These are phyloP conservation scores for Aspergillus sp. DNA, from an alignment of 2,329 filamentous ascomycete genomes.

Conservation along the genomic window DNA sequence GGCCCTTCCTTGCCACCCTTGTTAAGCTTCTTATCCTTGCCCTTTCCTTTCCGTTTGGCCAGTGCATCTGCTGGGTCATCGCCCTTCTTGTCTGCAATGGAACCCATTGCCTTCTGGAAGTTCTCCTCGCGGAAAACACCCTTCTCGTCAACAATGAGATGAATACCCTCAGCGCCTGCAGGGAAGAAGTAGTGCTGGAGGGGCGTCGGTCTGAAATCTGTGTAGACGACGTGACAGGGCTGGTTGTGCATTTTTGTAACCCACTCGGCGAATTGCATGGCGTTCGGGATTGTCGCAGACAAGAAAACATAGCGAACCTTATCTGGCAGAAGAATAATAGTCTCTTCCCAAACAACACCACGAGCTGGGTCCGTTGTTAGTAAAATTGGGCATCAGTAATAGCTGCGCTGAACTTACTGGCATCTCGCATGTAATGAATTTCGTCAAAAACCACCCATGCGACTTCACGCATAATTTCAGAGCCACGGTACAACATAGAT, in stretches of 20 bases:
- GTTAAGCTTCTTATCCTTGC: slow-evolving; percentile 86
- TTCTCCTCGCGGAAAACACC: slow-evolving; percentile 94
- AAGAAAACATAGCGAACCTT: slow-evolving; percentile 99
- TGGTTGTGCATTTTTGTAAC: slow-evolving; percentile 97
- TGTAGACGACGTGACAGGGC: slow-evolving; percentile 98
- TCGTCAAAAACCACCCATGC: slow-evolving; percentile 98
- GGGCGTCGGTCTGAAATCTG: slow-evolving; percentile 93
- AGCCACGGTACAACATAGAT: slow-evolving; percentile 96
- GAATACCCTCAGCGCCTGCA: slow-evolving; percentile 84
- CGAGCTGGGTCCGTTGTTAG: slow-evolving; percentile 46
- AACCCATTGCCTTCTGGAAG: slow-evolving; percentile 91
- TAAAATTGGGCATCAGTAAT: not conserved
- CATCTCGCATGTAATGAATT: slow-evolving; percentile 97
- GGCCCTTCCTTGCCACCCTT: slow-evolving; percentile 71
- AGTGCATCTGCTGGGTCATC: slow-evolving; percentile 74
- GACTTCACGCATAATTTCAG: slow-evolving; percentile 98
- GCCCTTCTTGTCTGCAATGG: slow-evolving; percentile 82
- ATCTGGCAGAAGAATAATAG: slow-evolving; percentile 94
- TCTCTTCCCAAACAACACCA: slow-evolving; percentile 99
- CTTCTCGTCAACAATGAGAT: slow-evolving; percentile 94
- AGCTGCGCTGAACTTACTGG: slow-evolving; percentile 40
- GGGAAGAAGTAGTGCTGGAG: slow-evolving; percentile 98
- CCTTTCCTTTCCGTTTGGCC: slow-evolving; percentile 77
- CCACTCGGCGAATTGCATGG: slow-evolving; percentile 99
- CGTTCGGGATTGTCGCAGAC: slow-evolving; percentile 96